Percentiles rank a stretch among this genome's conserved stretches.
phyloP scores from a whole-genome alignment of 176 grass and related monocot genomes.

The Eragrostis nindensis region DNA sequence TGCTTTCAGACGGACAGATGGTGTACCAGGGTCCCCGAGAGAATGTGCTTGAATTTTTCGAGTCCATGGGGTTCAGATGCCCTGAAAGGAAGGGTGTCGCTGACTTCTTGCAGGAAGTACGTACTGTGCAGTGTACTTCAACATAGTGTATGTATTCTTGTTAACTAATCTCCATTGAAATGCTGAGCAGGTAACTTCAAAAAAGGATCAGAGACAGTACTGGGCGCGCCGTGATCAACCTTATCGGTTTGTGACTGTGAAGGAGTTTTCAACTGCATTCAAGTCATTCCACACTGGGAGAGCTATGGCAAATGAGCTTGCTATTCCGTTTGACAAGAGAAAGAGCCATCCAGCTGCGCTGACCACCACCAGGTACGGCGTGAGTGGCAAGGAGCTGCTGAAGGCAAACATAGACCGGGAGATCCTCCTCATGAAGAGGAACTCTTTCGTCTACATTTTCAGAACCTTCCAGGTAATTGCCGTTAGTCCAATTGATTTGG shows the following conservation, averaged over 20 bases:
- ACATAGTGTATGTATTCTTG: neutral
- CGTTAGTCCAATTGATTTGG: neutral
- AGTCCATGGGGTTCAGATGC: constrained; percentile 81
- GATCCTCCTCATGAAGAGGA: constrained; percentile 93
- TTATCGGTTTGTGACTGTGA: constrained; percentile 77
- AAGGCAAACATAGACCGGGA: constrained; percentile 83
- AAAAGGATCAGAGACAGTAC: constrained; percentile 90
- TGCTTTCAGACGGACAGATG: constrained; percentile 83
- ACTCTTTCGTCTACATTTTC: constrained; percentile 94
- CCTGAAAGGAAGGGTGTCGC: constrained; percentile 90
- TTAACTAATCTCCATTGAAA: neutral
- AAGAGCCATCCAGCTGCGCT: constrained; percentile 83
- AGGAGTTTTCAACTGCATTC: constrained; percentile 59
- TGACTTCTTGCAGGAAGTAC: constrained; percentile 89
- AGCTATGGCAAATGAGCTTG: constrained; percentile 59
- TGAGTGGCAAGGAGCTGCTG: constrained; percentile 66
- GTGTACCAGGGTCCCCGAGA: constrained; percentile 87
- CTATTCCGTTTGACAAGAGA: constrained; percentile 66
- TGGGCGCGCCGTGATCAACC: constrained; percentile 48
- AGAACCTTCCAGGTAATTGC: constrained; percentile 66
- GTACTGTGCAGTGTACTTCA: constrained; percentile 8
- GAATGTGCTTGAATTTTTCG: constrained; percentile 85
- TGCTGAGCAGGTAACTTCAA: constrained; percentile 58
- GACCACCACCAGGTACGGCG: constrained; percentile 77
- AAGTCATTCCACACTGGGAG: constrained; percentile 69